These are phyloP conservation scores for Annulohypoxylon bovei DNA, from an alignment of 495 filamentous ascomycete species.

Conservation along the genomic window DNA sequence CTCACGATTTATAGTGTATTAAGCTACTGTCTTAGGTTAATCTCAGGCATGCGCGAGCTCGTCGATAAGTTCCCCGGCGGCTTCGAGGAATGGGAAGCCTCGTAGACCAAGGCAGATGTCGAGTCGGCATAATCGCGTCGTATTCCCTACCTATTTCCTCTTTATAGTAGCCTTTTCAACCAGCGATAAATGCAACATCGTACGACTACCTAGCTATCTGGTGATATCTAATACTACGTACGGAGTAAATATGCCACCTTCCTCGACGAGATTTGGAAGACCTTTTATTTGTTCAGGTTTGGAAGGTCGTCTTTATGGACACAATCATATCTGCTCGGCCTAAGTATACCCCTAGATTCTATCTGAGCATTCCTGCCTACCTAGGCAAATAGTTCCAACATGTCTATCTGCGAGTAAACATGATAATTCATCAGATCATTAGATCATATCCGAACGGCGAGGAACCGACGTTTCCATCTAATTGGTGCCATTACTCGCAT, in stretches of 20 bases:
- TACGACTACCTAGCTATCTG: neutral
- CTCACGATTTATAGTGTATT: neutral
- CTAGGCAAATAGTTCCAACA: neutral
- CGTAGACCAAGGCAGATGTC: neutral
- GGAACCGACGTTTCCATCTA: neutral
- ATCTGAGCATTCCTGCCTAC: neutral
- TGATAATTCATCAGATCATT: neutral
- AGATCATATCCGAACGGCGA: neutral
- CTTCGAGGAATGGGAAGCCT: constrained; percentile 28
- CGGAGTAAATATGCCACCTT: neutral
- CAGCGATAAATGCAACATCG: neutral
- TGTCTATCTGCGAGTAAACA: neutral
- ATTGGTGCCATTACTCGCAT: neutral
- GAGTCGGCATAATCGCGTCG: neutral
- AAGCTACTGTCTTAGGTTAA: constrained; percentile 17
- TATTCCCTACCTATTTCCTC: neutral
- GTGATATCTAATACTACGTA: neutral
- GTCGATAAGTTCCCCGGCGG: constrained; percentile 33
- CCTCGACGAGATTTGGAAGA: neutral
- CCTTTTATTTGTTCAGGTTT: neutral
- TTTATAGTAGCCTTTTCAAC: neutral
- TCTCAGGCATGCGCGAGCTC: constrained; percentile 35
- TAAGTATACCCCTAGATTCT: neutral
- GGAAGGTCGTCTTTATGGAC: neutral
- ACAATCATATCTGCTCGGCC: neutral